Evolutionary conservation across 306 rosid species (phyloP).

Genomic region (Prinsepia uniflora): DNA sequence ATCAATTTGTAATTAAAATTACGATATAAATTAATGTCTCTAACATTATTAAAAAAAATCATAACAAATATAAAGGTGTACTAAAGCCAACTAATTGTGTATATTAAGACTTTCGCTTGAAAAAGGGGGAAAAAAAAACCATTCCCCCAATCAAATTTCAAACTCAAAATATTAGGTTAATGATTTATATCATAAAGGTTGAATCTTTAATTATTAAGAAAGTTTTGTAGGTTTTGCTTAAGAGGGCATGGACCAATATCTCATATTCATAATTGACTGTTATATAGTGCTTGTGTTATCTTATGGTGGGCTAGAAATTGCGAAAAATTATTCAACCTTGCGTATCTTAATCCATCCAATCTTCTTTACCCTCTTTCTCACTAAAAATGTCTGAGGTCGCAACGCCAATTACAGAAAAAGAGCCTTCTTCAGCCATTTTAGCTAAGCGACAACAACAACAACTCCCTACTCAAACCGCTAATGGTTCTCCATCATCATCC

Average conservation of each 20-base stretch:
- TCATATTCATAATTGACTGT: constrained; percentile 2
- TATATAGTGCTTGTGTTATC: background rate
- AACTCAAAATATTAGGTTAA: background rate
- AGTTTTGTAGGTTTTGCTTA: background rate
- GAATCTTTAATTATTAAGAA: background rate
- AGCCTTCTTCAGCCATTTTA: constrained; percentile 26
- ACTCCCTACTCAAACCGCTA: constrained; percentile 9
- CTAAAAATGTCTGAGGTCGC: constrained; percentile 31
- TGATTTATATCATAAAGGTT: background rate
- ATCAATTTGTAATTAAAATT: no score
- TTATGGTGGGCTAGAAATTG: constrained; percentile 3
- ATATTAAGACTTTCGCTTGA: background rate
- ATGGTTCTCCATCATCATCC: constrained; percentile 29
- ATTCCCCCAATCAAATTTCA: background rate
- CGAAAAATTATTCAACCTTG: constrained; percentile 9
- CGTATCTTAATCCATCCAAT: background rate
- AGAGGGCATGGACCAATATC: background rate
- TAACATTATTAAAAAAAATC: no score
- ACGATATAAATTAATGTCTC: no score
- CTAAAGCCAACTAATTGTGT: no score
- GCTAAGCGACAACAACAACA: constrained; percentile 18
- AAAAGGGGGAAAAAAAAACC: background rate
- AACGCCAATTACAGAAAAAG: constrained; percentile 21
- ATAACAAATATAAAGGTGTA: no score
- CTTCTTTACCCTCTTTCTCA: constrained; percentile 7